Percentiles rank a stretch among this genome's conserved stretches.
Evolutionary conservation across 208 protist species (phyloP).

Genomic region (Entamoeba invadens): DNA sequence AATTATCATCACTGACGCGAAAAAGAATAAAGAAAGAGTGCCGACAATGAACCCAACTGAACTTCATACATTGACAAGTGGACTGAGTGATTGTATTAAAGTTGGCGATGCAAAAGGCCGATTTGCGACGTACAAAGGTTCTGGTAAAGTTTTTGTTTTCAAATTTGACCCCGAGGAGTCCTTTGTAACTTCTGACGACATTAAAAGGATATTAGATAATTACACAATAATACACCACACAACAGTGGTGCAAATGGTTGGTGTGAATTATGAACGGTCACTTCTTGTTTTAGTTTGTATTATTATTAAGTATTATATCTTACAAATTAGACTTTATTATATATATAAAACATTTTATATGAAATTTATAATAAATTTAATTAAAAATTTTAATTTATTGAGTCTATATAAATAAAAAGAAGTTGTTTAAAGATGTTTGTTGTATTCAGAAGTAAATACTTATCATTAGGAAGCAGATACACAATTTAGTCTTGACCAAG

Average conservation of each 20-base stretch:
- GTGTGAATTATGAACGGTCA: background rate
- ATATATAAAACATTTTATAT: no score
- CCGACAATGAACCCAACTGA: background rate
- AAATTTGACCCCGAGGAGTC: background rate
- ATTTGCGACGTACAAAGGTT: background rate
- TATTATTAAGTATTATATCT: no score
- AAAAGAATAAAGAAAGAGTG: background rate
- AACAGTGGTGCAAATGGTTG: background rate
- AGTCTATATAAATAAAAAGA: no score
- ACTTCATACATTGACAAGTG: background rate
- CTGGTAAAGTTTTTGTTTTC: background rate
- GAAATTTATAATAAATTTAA: no score
- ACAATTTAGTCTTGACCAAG: background rate
- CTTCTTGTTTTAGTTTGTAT: background rate
- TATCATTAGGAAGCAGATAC: no score
- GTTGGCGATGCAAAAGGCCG: background rate
- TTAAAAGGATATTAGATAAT: background rate
- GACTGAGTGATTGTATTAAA: background rate
- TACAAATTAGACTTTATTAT: no score
- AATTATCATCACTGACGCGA: no score
- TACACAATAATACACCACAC: background rate
- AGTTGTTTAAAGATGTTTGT: no score
- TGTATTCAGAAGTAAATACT: no score
- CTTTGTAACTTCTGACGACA: background rate
- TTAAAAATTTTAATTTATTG: no score